These are phyloP conservation scores for Toxicodendron radicans DNA, from an alignment of 345 rosid species.

Conservation along the genomic window DNA sequence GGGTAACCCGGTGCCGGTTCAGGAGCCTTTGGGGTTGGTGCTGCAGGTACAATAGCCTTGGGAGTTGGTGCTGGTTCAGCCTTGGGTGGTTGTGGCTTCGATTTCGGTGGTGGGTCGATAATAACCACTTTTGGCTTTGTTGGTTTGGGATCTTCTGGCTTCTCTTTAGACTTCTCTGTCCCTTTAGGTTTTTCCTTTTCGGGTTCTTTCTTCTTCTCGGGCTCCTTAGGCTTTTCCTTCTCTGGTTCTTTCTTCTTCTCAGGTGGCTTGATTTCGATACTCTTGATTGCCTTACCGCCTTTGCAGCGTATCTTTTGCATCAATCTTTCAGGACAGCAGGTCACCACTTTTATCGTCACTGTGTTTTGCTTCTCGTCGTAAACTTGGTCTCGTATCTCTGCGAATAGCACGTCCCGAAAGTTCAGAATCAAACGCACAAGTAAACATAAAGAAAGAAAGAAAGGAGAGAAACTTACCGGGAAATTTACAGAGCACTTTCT, in stretches of 20 bases:
- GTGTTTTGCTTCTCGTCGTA: slow-evolving; percentile 68
- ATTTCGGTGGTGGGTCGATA: background rate
- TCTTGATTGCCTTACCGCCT: slow-evolving; percentile 52
- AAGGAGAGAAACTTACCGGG: slow-evolving; percentile 44
- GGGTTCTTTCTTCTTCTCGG: slow-evolving; percentile 14
- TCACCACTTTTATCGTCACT: slow-evolving; percentile 66
- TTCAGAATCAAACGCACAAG: no score
- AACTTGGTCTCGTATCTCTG: slow-evolving; percentile 65
- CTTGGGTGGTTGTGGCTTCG: no score
- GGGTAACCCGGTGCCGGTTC: no score
- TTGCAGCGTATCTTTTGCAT: slow-evolving; percentile 55
- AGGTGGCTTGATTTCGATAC: slow-evolving; percentile 42
- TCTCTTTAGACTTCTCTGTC: background rate
- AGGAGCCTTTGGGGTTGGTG: no score
- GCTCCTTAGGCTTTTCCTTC: slow-evolving; percentile 18
- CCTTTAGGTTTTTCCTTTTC: slow-evolving; percentile 19
- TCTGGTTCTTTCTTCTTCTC: slow-evolving; percentile 17
- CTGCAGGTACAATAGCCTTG: no score
- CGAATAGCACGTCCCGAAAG: slow-evolving; percentile 42
- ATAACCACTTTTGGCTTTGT: background rate
- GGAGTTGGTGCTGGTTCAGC: no score
- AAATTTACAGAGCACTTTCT: slow-evolving; percentile 55
- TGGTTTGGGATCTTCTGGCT: background rate
- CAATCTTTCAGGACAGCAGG: slow-evolving; percentile 75
- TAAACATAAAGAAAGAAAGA: no score